phyloP scores from a whole-genome alignment of 768 basidiomycete genomes.

The Mycena galericulata region DNA sequence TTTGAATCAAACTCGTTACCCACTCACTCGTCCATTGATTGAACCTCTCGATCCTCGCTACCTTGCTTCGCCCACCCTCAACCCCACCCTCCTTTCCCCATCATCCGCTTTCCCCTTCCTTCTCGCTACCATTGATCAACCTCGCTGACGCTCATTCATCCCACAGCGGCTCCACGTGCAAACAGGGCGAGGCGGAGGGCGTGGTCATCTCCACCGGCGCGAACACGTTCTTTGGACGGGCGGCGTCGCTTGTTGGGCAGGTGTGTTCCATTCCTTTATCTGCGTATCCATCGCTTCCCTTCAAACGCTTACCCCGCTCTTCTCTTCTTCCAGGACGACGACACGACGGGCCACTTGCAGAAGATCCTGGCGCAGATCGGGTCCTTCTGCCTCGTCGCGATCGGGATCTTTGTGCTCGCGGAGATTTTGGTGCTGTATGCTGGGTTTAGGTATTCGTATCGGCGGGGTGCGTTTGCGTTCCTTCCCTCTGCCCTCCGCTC shows the following conservation, averaged over 20 bases:
- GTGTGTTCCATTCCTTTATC: neutral
- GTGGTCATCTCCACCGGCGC: constrained; percentile 98
- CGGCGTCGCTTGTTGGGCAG: constrained; percentile 95
- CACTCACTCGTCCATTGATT: neutral
- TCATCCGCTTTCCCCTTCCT: neutral
- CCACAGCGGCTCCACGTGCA: constrained; percentile 92
- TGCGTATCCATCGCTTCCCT: neutral
- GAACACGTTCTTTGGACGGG: constrained; percentile 99
- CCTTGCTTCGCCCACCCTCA: constrained; percentile 20
- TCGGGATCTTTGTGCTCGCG: constrained; percentile 94
- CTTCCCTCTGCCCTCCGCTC: too few relatives aligned
- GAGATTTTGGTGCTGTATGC: constrained; percentile 96
- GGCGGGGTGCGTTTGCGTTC: too few relatives aligned
- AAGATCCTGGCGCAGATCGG: constrained; percentile 99
- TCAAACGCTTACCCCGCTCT: neutral
- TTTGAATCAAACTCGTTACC: too few relatives aligned
- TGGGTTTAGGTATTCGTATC: constrained; percentile 90
- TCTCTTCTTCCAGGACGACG: constrained; percentile 70
- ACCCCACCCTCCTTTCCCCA: constrained; percentile 19
- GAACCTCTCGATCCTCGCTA: constrained; percentile 17
- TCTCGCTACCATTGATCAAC: too few relatives aligned
- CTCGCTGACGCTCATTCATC: neutral
- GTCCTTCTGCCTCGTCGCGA: constrained; percentile 95
- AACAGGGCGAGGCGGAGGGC: constrained; percentile 99
- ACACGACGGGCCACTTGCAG: constrained; percentile 98